Conservation (phyloP, 257 asterid species). For the Solanum arcanum region DNA sequence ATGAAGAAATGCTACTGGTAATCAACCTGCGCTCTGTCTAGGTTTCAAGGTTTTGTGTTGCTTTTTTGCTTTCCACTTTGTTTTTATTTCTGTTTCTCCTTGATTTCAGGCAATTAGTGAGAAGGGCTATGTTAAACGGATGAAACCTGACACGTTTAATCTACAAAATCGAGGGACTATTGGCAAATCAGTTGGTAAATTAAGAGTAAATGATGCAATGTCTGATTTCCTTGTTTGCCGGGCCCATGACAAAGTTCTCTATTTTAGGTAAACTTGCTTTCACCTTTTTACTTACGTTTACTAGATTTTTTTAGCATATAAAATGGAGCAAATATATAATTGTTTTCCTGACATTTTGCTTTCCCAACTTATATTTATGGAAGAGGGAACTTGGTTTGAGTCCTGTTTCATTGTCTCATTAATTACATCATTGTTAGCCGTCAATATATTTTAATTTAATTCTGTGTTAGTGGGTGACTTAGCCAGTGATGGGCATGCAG, state of each 20-base stretch:
- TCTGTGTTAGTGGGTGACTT: background rate
- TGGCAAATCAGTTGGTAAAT: constrained; percentile 95
- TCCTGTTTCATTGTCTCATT: background rate
- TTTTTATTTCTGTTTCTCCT: background rate
- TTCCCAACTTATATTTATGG: background rate
- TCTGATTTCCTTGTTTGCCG: constrained; percentile 92
- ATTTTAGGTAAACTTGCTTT: constrained; percentile 63
- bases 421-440: background rate
- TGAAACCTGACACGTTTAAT: constrained; percentile 92
- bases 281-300: background rate
- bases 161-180: constrained; percentile 90
- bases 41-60: background rate
- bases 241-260: constrained; percentile 86
- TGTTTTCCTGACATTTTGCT: background rate
- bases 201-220: constrained; percentile 86
- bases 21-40: background rate
- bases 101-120: constrained; percentile 81
- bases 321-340: background rate
- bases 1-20: constrained; percentile 95
- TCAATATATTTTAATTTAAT: background rate
- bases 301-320: background rate
- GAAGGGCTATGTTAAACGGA: constrained; percentile 92
- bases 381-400: background rate
- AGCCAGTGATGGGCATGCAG: background rate
- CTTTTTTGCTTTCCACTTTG: background rate